Evolutionary conservation across 176 grass and related monocot species (phyloP).

Genomic region (Zizania latifolia): DNA sequence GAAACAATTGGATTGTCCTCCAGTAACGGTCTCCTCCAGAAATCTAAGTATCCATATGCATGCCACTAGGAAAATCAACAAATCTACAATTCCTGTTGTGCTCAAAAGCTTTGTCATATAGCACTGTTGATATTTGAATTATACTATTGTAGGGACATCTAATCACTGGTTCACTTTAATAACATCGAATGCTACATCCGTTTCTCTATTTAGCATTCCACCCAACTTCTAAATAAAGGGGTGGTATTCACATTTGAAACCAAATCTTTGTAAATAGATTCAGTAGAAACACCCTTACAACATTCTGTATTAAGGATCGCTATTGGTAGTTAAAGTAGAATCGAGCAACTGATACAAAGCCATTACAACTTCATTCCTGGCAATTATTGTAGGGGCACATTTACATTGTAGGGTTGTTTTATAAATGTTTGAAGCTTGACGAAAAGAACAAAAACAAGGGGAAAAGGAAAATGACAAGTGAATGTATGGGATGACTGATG

Average conservation of each 20-base stretch:
- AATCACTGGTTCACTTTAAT: too few species aligned
- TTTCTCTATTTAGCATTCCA: too few species aligned
- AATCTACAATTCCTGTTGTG: too few species aligned
- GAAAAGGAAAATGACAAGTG: neutral
- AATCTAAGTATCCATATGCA: constrained; percentile 95
- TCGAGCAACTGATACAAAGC: neutral
- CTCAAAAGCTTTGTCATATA: constrained; percentile 78
- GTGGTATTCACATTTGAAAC: neutral
- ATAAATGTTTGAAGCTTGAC: neutral
- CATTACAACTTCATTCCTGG: neutral
- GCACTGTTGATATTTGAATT: too few species aligned
- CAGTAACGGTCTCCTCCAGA: constrained; percentile 76
- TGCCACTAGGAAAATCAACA: constrained; percentile 87
- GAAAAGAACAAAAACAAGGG: neutral
- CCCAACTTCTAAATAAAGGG: neutral
- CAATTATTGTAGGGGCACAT: constrained; percentile 15
- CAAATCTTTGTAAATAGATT: constrained; percentile 8
- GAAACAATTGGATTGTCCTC: too few species aligned
- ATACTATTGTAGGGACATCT: too few species aligned
- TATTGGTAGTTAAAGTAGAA: neutral
- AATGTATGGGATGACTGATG: neutral
- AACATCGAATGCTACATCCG: too few species aligned
- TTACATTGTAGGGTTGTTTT: constrained; percentile 10
- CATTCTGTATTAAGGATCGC: neutral
- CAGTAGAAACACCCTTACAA: neutral